Base-by-base conservation (phyloP, 2,329 filamentous ascomycete species). In the Emergomyces orientalis region DNA sequence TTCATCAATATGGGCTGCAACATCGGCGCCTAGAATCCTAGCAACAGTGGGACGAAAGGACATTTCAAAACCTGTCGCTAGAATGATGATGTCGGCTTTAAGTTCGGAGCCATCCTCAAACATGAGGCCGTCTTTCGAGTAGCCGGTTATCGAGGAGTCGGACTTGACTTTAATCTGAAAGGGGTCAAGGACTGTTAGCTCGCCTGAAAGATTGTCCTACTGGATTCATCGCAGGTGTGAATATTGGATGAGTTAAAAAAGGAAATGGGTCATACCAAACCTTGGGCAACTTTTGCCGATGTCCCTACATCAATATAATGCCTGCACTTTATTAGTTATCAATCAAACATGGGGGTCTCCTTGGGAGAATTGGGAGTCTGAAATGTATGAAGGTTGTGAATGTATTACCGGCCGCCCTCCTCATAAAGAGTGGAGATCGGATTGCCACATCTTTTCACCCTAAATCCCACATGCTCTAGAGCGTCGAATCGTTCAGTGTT, bases 261-360 rank as follows among this genome's bases (percentile, higher is more conserved):
- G 22, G 9, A n/a, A 19, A 61, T 47, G 17, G 19, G 9, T 58
- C 60, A 41, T 55, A 65, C 64, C 63, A 66, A 70, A 17, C 78
- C 76, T 6, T 77, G 71, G 11, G 75, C 69, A 49, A 81, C 79
- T 59, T 77, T 71, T 34, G 71, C 70, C 0, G 72, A 77, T 2
- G 73, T 73, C 0, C 79, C 79, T 30, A 79, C 75, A 62, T 81
- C 79, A 58, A 81, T 75, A 64, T 80, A 81, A 34, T 54, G 51
- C 19, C 51, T 54, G 17, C 27, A 19, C 17, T 32, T 30, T 9
- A 17, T 54, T 34, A 54, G 45, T 6, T 25, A 49, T 25, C 13
- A 25, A n/a, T 49, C 9, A 49, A 22, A 25, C 11, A 5, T 1
- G 3, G 9, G 9, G 17, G 7, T 3, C 14, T 5, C 2, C n/a